Conservation (phyloP, 2,329 filamentous ascomycete species). For the Botrytis medusae region DNA sequence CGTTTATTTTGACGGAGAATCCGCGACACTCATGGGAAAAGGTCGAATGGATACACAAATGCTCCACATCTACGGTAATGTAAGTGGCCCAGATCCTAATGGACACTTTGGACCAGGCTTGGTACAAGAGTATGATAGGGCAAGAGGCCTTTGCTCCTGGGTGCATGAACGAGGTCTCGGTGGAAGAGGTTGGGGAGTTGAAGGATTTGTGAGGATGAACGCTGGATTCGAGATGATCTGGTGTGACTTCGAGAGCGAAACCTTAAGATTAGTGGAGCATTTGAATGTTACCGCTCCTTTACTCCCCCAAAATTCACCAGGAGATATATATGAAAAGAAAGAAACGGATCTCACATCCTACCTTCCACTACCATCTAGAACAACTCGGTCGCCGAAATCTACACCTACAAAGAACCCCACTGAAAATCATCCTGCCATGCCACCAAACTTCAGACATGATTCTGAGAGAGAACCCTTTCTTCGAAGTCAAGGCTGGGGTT, state of each 20-base stretch:
- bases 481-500: conserved; percentile 45
- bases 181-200: conserved; percentile 49
- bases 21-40: conserved; percentile 48
- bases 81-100: conserved; percentile 39
- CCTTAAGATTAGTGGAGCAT: conserved; percentile 45
- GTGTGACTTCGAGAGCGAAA: conserved; percentile 50
- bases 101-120: conserved; percentile 41
- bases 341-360: conserved; percentile 35
- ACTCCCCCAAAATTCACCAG: conserved; percentile 29
- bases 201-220: conserved; percentile 53
- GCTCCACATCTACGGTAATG: conserved; percentile 50
- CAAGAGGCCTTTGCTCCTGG: conserved; percentile 50
- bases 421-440: conserved; percentile 34
- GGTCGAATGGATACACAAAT: conserved; percentile 52
- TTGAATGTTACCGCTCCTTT: conserved; percentile 50
- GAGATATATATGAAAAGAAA: conserved; percentile 20
- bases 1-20: conserved; percentile 53
- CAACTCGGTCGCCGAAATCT: conserved; percentile 42
- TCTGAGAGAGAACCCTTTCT: conserved; percentile 44
- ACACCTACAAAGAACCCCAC: conserved; percentile 37
- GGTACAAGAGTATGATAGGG: conserved; percentile 49
- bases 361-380: conserved; percentile 42
- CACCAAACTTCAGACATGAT: conserved; percentile 42
- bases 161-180: conserved; percentile 44
- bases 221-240: conserved; percentile 54